Evolutionary conservation across 345 rosid genomes (phyloP).

Genomic region (Pelargonium nanum): DNA sequence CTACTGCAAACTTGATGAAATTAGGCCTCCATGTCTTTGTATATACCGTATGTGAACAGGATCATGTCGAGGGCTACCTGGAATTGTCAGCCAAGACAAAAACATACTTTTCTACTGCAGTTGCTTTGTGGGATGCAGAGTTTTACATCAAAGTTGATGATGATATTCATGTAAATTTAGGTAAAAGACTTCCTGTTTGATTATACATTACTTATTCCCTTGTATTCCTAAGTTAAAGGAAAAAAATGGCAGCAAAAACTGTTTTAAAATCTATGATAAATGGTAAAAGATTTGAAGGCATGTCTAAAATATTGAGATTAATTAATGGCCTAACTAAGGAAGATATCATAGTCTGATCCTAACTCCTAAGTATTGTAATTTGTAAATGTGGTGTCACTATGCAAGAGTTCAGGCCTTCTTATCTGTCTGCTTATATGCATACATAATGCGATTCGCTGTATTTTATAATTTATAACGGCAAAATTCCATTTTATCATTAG

Average conservation of each 20-base stretch:
- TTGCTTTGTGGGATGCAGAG: conserved; percentile 78
- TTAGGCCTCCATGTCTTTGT: neutral
- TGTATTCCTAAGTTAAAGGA: neutral
- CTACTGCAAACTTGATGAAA: neutral
- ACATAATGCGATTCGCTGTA: too few species aligned
- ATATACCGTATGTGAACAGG: conserved; percentile 28
- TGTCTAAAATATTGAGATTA: too few species aligned
- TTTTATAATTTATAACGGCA: neutral
- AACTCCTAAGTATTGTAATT: too few species aligned
- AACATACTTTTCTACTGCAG: conserved; percentile 61
- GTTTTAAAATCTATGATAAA: too few species aligned
- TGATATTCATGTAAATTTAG: conserved; percentile 62
- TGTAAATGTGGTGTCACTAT: too few species aligned
- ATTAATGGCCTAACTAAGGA: too few species aligned
- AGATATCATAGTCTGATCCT: too few species aligned
- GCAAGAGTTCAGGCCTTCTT: too few species aligned
- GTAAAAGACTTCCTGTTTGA: neutral
- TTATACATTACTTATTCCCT: neutral
- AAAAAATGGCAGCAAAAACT: neutral
- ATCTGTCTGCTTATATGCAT: too few species aligned
- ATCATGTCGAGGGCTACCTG: conserved; percentile 72
- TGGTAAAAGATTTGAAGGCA: too few species aligned
- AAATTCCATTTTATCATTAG: neutral
- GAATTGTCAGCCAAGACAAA: conserved; percentile 84
- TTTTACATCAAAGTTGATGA: conserved; percentile 95